Evolutionary conservation across 345 rosid genomes (phyloP), one percentile per base, ranked within the genome.

Genomic region (Sisymbrium irio): DNA sequence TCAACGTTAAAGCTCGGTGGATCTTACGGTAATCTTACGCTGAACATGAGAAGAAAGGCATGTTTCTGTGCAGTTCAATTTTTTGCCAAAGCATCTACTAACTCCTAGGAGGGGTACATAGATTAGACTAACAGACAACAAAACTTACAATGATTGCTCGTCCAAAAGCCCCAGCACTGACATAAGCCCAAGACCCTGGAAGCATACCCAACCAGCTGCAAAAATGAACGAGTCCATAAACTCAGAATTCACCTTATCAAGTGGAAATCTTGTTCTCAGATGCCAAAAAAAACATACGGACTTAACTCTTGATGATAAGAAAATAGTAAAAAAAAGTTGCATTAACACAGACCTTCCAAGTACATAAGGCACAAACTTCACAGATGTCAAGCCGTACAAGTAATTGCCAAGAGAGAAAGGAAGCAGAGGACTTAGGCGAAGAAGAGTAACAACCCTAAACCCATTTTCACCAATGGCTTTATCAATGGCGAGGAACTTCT

Each of bases 121-220:
- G 51, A 51, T 7, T 18, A 62, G n/a, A 65, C 36, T 12, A 37
- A 22, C 19, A 62, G 47, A 42, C 27, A 19, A 15, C 13, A 54
- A 49, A 46, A 87, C 97, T 82, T 78, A 94, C 97, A 81, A 94
- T 83, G 64, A 94, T 88, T 18, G 97, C 97, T 46, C 98, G 89
- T 69, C 97, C 95, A 46, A 91, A 88, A 71, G 98, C 97, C 66
- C 97, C 96, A 25, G 96, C 97, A 55, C 97, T 94, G 71, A 91
- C 98, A 82, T 94, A 94, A 74, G 97, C 97, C 97, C 98, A 94
- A 12, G 97, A 84, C 54, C 98, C 98, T 25, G 98, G 97, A 77
- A 94, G 96, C 98, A 94, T 94, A 45, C 97, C 98, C 63, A 94
- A 71, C 98, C 98, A 94, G 78, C 98, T 94, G 87, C 83, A 85